These are phyloP conservation scores for Coemansia sp. DNA, from an alignment of 192 early-diverging fungal genomes.

Conservation along the genomic window DNA sequence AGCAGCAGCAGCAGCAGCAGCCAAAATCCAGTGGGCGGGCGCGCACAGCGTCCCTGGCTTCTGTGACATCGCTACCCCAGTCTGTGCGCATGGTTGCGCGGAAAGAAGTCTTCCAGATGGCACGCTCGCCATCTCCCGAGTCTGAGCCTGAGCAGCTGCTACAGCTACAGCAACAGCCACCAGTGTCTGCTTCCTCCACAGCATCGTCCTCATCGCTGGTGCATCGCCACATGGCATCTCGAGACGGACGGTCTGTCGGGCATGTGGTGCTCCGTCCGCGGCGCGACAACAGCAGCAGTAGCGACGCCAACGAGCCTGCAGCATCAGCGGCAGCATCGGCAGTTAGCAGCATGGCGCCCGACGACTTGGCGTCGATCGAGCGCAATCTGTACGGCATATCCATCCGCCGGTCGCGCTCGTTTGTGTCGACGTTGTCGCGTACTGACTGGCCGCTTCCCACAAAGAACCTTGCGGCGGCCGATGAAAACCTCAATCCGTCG, in stretches of 20 bases:
- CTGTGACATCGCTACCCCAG: neutral
- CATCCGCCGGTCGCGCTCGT: slow-evolving; percentile 33
- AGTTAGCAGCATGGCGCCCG: neutral
- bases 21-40: neutral
- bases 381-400: slow-evolving; percentile 2
- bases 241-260: neutral
- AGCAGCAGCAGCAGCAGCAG: neutral
- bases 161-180: neutral
- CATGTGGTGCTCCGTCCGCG: slow-evolving; percentile 14
- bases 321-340: neutral
- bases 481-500: slow-evolving; percentile 16
- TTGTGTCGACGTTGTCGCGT: slow-evolving; percentile 34
- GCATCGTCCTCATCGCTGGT: slow-evolving; percentile 16
- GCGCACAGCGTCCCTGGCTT: neutral
- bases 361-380: slow-evolving; percentile 2
- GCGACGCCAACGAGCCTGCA: neutral
- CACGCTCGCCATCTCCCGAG: neutral
- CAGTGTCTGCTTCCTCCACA: neutral
- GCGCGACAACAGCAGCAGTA: neutral
- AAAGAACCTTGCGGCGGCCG: slow-evolving; percentile 1
- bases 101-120: slow-evolving; percentile 3
- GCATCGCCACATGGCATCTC: slow-evolving; percentile 11
- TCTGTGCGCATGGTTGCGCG: slow-evolving; percentile 6
- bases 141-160: neutral
- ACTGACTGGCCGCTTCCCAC: slow-evolving; percentile 45